Conservation (phyloP, 805 yeast species). For the Jamesozyma lodderae region DNA sequence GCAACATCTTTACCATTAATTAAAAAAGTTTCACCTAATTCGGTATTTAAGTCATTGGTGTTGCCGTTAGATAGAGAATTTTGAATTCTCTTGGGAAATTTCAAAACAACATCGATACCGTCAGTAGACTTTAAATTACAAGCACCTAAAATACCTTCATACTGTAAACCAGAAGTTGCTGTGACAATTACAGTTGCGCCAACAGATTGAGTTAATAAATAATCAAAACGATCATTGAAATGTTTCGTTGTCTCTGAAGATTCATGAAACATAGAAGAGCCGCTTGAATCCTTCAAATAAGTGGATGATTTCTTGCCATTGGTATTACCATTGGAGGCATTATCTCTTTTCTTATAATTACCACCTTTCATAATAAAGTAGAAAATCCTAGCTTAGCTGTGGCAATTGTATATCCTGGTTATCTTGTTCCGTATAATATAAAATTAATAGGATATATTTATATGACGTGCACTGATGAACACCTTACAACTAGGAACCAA, state of each 20-base stretch:
- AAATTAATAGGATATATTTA: too few species aligned
- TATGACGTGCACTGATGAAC: too few species aligned
- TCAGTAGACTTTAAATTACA: slow-evolving; percentile 34
- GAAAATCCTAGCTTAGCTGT: too few species aligned
- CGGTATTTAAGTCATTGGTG: slow-evolving; percentile 16
- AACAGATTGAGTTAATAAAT: slow-evolving; percentile 46
- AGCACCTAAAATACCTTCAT: slow-evolving; percentile 50
- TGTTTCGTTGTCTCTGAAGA: slow-evolving; percentile 23
- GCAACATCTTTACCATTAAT: slow-evolving; percentile 32
- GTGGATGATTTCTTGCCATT: slow-evolving; percentile 8
- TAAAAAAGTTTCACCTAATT: slow-evolving; percentile 19
- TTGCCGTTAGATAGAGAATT: slow-evolving; percentile 4
- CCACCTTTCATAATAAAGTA: slow-evolving; percentile 6
- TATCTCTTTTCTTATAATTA: slow-evolving; percentile 8
- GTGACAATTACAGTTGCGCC: slow-evolving; percentile 53
- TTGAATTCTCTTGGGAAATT: slow-evolving; percentile 38
- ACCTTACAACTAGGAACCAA: too few species aligned
- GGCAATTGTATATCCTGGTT: too few species aligned
- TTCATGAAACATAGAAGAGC: slow-evolving; percentile 15
- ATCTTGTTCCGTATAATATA: too few species aligned
- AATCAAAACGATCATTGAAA: slow-evolving; percentile 50
- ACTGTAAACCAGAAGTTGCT: slow-evolving; percentile 50
- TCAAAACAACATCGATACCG: slow-evolving; percentile 49
- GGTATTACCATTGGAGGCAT: not conserved
- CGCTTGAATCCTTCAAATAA: not conserved